phyloP scores from a whole-genome alignment of 805 yeast species.

The Millerozyma miso region DNA sequence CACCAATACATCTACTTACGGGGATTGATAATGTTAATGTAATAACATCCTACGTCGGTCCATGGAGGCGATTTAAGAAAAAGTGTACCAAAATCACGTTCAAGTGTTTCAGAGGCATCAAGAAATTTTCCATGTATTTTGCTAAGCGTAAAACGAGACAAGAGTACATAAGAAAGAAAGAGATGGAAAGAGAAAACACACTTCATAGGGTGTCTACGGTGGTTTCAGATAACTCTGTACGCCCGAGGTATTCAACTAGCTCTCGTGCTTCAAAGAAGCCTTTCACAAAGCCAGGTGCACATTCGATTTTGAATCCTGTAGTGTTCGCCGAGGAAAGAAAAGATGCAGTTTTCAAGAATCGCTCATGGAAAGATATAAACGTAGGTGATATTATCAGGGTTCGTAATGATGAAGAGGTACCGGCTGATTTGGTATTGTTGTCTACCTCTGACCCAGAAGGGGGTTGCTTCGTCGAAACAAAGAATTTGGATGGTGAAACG shows the following conservation, averaged over 20 bases:
- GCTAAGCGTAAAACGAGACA: conserved; percentile 21
- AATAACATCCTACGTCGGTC: conserved; percentile 46
- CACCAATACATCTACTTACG: conserved; percentile 52
- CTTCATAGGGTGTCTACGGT: conserved; percentile 37
- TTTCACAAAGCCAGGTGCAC: conserved; percentile 11
- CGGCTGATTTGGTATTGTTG: conserved; percentile 66
- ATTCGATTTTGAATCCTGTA: conserved; percentile 20
- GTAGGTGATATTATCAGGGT: conserved; percentile 75
- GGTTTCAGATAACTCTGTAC: conserved; percentile 25
- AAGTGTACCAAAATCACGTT: conserved; percentile 34
- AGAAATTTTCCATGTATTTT: conserved; percentile 20
- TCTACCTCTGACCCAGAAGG: conserved; percentile 67
- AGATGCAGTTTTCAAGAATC: conserved; percentile 34
- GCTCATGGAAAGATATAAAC: conserved; percentile 63
- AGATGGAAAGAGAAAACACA: conserved; percentile 20
- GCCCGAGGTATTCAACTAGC: conserved; percentile 2
- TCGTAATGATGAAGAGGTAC: conserved; percentile 72
- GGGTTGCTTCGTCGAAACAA: conserved; percentile 73
- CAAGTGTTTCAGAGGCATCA: conserved; percentile 14
- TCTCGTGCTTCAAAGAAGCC: background rate
- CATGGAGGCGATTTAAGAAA: conserved; percentile 71
- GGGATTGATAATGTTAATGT: conserved; percentile 60
- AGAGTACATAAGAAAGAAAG: conserved; percentile 22
- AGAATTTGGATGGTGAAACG: conserved; percentile 81
- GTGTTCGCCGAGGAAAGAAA: conserved; percentile 3